Conservation (phyloP, 306 rosid genomes). For the Prunus mume region DNA sequence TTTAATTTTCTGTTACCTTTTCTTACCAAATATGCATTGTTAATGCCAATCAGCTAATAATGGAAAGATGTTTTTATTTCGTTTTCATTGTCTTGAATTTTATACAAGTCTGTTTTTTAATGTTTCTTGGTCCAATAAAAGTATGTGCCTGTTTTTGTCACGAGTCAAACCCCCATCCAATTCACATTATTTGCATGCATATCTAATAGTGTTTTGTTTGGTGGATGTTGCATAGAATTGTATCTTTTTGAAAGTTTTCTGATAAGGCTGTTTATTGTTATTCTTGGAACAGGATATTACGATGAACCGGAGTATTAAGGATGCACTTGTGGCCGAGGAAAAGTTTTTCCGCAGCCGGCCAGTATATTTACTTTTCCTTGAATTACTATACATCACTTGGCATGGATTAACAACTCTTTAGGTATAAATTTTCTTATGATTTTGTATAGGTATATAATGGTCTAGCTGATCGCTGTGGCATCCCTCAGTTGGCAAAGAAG, state of each 20-base stretch:
- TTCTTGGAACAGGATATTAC: slow-evolving; percentile 69
- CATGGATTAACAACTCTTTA: slow-evolving; percentile 9
- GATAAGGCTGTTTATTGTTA: slow-evolving; percentile 25
- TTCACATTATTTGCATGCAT: not conserved
- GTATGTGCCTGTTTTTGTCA: not conserved
- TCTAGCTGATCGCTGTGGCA: slow-evolving; percentile 88
- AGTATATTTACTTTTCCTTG: slow-evolving; percentile 49
- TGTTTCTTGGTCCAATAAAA: not conserved
- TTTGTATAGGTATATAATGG: slow-evolving; percentile 73
- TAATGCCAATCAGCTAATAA: not conserved
- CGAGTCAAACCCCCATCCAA: not conserved
- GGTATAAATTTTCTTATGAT: slow-evolving; percentile 22
- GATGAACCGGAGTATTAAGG: slow-evolving; percentile 83
- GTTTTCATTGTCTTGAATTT: too few relatives aligned
- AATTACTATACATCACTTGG: slow-evolving; percentile 10
- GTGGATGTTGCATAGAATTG: not conserved
- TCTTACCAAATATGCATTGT: not conserved
- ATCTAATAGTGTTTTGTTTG: not conserved
- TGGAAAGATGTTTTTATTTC: not conserved
- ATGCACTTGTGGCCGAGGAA: slow-evolving; percentile 90
- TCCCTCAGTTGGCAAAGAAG: slow-evolving; percentile 93
- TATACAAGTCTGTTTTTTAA: not conserved
- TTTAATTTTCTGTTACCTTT: not conserved
- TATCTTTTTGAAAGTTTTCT: slow-evolving; percentile 1
- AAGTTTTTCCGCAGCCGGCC: slow-evolving; percentile 90